Conservation (phyloP, 306 rosid genomes). For the Rosa persica region DNA sequence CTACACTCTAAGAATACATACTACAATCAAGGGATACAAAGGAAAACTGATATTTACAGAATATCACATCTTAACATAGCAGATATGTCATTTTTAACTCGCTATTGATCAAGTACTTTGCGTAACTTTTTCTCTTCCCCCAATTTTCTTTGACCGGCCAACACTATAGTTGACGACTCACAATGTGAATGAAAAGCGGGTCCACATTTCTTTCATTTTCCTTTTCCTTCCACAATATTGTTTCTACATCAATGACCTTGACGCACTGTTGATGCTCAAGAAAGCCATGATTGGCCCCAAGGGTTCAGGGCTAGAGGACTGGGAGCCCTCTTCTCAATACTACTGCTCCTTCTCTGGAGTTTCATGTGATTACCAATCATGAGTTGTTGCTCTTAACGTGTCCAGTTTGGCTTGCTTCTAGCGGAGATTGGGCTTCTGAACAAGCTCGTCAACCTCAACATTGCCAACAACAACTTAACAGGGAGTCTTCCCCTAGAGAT, state of each 20-base stretch:
- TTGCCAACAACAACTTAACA: conserved; percentile 45
- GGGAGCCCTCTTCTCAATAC: conserved; percentile 35
- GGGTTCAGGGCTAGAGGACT: conserved; percentile 47
- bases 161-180: too few relatives aligned
- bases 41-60: too few relatives aligned
- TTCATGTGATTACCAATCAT: conserved; percentile 36
- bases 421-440: conserved; percentile 63
- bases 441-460: conserved; percentile 48
- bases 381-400: conserved; percentile 50
- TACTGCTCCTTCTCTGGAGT: conserved; percentile 68
- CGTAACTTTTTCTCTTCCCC: too few relatives aligned
- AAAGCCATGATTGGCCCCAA: conserved; percentile 38
- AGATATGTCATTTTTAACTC: too few relatives aligned
- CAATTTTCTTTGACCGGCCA: too few relatives aligned
- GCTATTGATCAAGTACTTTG: too few relatives aligned
- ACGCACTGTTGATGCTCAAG: conserved; percentile 59
- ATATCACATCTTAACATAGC: too few relatives aligned
- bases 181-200: too few relatives aligned
- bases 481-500: conserved; percentile 53
- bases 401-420: conserved; percentile 43
- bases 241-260: conserved; percentile 40
- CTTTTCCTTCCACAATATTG: conserved; percentile 17
- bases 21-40: too few relatives aligned
- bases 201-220: conserved; percentile 20
- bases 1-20: too few relatives aligned